Base-by-base conservation (phyloP, 306 rosid species). In the Ziziphus jujuba region DNA sequence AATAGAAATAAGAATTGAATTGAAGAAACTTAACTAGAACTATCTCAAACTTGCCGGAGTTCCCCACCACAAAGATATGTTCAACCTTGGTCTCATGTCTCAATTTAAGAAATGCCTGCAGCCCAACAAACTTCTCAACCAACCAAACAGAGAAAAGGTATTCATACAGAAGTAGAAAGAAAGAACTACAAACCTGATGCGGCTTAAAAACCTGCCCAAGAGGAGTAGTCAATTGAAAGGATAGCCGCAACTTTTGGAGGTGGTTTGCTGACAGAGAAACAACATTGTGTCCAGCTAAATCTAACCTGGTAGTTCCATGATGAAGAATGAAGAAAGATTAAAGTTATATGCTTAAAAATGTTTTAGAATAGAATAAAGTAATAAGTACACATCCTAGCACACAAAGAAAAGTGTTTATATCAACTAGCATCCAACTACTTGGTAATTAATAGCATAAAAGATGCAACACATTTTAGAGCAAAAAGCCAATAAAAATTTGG, bases 31-130 rank as follows among this genome's bases (percentile, higher is more conserved):
- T 88, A 75, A 95, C 99, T 19, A 91, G 91, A 79, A 77, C 56
- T 52, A 73, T 85, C 93, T 89, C 91, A 71, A 91, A 95, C 77
- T 87, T 84, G 83, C 95, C 96, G 10, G 87, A 79, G 79, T 69
- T 84, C 51, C 85, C 91, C 22, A 95, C 89, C 65, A 84, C 85
- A 82, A 95, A 95, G 61, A 87, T 76, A 81, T 95, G 99, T 61
- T 95, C 97, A 79, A 82, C 83, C 45, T 82, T 85, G 59, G 88
- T 79, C 78, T 91, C 96, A 69, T 95, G 99, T 56, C 73, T 91
- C 85, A 95, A 82, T 79, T 84, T 90, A 45, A 95, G 85, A 81
- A 95, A 79, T 59, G 87, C 97, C 99, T 95, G 91, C 88, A 84
- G 61, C 63, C 56, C 38, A 79, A 81, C 8, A 68, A 70, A 75